A percentile compares a stretch with the other conserved stretches of the same genome.
Conservation (phyloP, 192 early-diverging fungal species). For the Powellomyces hirtus region DNA sequence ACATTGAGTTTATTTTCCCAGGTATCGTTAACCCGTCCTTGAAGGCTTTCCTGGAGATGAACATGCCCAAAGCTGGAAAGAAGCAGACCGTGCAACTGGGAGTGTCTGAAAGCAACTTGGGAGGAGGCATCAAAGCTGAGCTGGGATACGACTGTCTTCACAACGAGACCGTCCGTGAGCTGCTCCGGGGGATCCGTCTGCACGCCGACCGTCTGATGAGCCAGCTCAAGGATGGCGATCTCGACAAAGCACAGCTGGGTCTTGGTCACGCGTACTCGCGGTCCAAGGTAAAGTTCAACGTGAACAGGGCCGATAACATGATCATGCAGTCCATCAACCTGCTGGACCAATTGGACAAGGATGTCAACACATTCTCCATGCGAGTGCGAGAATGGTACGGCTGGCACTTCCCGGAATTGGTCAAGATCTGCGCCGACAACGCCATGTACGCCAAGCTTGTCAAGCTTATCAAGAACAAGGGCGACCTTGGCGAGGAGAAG, state of each 20-base stretch:
- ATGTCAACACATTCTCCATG: constrained; percentile 98
- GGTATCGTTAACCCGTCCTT: constrained; percentile 84
- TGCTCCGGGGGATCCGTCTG: constrained; percentile 91
- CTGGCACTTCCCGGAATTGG: constrained; percentile 99
- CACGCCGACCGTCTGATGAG: constrained; percentile 84
- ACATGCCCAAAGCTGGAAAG: constrained; percentile 79
- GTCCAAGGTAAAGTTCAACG: constrained; percentile 99
- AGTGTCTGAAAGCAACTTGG: constrained; percentile 84
- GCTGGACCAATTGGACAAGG: constrained; percentile 99
- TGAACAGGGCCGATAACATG: constrained; percentile 96
- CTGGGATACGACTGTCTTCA: constrained; percentile 74
- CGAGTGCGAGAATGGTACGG: constrained; percentile 96
- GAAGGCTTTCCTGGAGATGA: constrained; percentile 93
- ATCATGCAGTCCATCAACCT: constrained; percentile 77
- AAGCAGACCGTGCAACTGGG: constrained; percentile 73
- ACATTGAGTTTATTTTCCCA: constrained; percentile 30
- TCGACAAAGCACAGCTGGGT: constrained; percentile 92
- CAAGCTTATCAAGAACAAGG: constrained; percentile 92
- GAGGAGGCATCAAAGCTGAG: constrained; percentile 72
- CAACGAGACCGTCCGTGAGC: constrained; percentile 81
- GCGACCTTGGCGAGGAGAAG: constrained; percentile 71
- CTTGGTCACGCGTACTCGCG: constrained; percentile 98
- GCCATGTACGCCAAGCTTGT: constrained; percentile 85
- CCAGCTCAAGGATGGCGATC: constrained; percentile 90
- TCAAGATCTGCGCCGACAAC: constrained; percentile 95